These are phyloP conservation scores for Plasmodium yoelii DNA, from an alignment of 169 alveolate species.

Conservation along the genomic window DNA sequence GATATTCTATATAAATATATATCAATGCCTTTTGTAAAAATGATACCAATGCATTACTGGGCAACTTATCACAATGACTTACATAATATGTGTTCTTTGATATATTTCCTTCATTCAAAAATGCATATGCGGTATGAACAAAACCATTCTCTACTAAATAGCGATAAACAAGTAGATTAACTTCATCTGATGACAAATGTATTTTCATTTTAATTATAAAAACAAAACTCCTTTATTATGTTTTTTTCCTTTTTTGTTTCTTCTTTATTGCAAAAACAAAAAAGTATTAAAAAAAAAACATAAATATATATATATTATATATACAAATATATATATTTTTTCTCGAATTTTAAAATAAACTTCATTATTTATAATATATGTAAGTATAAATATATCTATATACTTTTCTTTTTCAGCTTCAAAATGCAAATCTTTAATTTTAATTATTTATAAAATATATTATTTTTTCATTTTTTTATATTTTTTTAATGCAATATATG, in stretches of 20 bases:
- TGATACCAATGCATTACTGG: slow-evolving; percentile 90
- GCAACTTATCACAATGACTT: slow-evolving; percentile 90
- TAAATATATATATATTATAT: not conserved
- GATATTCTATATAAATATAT: slow-evolving; percentile 89
- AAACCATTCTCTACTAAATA: slow-evolving; percentile 91
- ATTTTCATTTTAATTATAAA: slow-evolving; percentile 85
- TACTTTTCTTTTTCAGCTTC: too few relatives aligned
- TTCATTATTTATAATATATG: too few relatives aligned
- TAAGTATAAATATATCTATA: too few relatives aligned
- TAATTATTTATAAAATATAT: too few relatives aligned
- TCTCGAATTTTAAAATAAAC: not conserved
- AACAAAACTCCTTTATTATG: slow-evolving; percentile 7
- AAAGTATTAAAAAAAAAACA: slow-evolving; percentile 12
- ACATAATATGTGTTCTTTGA: slow-evolving; percentile 86
- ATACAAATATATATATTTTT: not conserved
- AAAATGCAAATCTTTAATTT: too few relatives aligned
- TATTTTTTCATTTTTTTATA: too few relatives aligned
- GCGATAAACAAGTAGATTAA: slow-evolving; percentile 89
- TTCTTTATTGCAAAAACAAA: slow-evolving; percentile 11
- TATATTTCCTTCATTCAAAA: slow-evolving; percentile 88
- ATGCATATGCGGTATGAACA: slow-evolving; percentile 89
- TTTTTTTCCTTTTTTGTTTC: slow-evolving; percentile 8
- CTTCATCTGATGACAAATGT: slow-evolving; percentile 91
- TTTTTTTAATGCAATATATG: too few relatives aligned
- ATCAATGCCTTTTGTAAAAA: slow-evolving; percentile 92